Evolutionary conservation across 257 asterid genomes (phyloP), one percentile per base, ranked within the genome.

Genomic region (Nicotiana obtusifolia): DNA sequence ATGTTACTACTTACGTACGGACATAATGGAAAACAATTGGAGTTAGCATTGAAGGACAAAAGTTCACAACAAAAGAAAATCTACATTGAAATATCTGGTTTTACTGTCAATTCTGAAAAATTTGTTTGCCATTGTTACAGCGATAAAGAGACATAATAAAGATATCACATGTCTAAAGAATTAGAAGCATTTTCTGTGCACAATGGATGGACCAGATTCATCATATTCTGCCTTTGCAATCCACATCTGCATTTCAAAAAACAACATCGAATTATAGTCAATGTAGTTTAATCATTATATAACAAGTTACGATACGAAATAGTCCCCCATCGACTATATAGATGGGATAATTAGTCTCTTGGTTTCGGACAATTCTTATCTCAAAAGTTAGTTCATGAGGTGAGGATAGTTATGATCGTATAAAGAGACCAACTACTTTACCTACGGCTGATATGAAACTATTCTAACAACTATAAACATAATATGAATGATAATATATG

Each of bases 141-240:
- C 17, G 19, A 52, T 52, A 10, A 52, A 52, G 19, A 5, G 22
- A 71, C 20, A 71, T 20, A 44, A 3, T 24, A 24, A 73, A 49
- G 13, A 52, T 13, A 52, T 44, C 2, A 47, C 56, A 49, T 35
- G 17, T 19, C 56, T 19, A 64, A 75, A 26, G 75, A 4, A 37
- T 81, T 81, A 84, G 87, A 85, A 85, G 83, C 87, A 85, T 82
- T 85, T 85, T 67, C 85, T 85, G 77, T 85, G 87, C 75, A 85
- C 87, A 77, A 85, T 85, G 81, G 85, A 85, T 35, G 85, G 84
- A 33, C 87, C 87, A 81, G 84, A 83, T 78, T 84, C 87, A 20
- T 84, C 87, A 1, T 84, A 81, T 22, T 81, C 87, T n/a, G 84
- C 76, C 73, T 84, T 84, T 17, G 87, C 85, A 62, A 81, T 84